Base-by-base conservation (phyloP, 306 rosid species). In the Cicer cuneatum region DNA sequence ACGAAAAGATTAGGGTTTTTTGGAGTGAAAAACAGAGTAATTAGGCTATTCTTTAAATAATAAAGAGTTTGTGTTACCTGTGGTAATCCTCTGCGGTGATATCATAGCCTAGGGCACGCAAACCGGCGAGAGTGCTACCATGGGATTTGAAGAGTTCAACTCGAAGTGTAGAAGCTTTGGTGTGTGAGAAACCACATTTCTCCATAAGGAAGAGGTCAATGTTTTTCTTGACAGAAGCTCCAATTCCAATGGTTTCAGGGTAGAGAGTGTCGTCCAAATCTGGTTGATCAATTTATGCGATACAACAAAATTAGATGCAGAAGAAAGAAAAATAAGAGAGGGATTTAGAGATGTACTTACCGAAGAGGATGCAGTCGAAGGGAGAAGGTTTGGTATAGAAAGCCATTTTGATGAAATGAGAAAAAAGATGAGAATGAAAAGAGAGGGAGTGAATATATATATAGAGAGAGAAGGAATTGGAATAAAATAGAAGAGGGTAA, bases 111-210 rank as follows among this genome's bases (percentile, higher is more conserved):
- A 86, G 82, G 47, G 88, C 91, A 62, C 97, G 83, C 39, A 91
- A 87, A 46, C 98, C 96, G 51, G 96, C 96, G 42, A 94, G 96
- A 29, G 98, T 81, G 86, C 98, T 90, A 76, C 97, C 98, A 80
- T 90, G 86, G 40, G 83, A 88, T 78, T 86, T 94, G 84, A 94
- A 94, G 38, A 94, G 92, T 72, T 94, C 85, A 16, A 82, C 86
- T 6, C 97, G 82, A 16, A 87, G 93, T n/a, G 77, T 65, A 0
- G 86, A 67, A 5, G 98, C 96, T 81, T 87, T 69, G 72, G 71
- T 54, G 40, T 79, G 83, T 21, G 87, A 70, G 79, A 91, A 94
- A 77, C 96, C 93, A 43, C 86, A 89, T 85, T 88, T 85, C 73
- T 93, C 84, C 0, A 90, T 76, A 0, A 93, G 86, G 43, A 87